Evolutionary conservation across 208 protist species (phyloP), one percentile per base, ranked within the genome.

Genomic region (Acanthamoeba pearcei): DNA sequence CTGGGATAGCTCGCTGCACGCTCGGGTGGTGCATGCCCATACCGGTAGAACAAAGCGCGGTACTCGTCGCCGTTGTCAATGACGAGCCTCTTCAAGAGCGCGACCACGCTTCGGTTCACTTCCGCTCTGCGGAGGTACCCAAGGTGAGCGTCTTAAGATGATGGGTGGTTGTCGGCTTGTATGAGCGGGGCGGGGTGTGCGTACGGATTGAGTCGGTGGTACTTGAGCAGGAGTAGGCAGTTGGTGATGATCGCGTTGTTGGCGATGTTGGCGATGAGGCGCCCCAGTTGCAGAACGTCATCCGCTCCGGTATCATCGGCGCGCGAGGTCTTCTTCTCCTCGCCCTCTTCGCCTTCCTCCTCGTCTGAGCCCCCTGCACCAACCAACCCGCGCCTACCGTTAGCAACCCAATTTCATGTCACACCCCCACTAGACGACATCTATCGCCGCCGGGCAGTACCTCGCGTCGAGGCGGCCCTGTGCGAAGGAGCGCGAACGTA

Each of bases 41-140:
- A 91, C 85, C 85, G 53, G 32, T 93, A 93, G 70, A 93, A 93
- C 51, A 93, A 57, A 13, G 64, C 89, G 19, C 64, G 19, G 64
- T 82, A 93, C 19, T 80, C 64, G 38, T 93, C 89, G 10, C 89
- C 89, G 24, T 93, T 32, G n/a, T 93, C 17, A 10, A 93, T 64
- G n/a, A 15, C 64, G 12, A 93, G 53, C 35, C 64, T n/a, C 57
- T 93, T 51, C 27, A 93, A 60, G 24, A 93, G 35, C 19, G 38
- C n/a, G 49, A 93, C 62, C 10, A 93, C 42, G 49, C 68, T 57
- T 17, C 53, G n/a, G 89, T 93, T 93, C 29, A 80, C 68, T 38
- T 57, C 70, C 10, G 24, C 68, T 32, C 89, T 93, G 89, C 10
- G 1, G 22, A 32, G 27, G 29, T 32, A 9, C 22, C 60, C 60